Conservation (phyloP, 148 eudicot species). For the Linanthus parryae region DNA sequence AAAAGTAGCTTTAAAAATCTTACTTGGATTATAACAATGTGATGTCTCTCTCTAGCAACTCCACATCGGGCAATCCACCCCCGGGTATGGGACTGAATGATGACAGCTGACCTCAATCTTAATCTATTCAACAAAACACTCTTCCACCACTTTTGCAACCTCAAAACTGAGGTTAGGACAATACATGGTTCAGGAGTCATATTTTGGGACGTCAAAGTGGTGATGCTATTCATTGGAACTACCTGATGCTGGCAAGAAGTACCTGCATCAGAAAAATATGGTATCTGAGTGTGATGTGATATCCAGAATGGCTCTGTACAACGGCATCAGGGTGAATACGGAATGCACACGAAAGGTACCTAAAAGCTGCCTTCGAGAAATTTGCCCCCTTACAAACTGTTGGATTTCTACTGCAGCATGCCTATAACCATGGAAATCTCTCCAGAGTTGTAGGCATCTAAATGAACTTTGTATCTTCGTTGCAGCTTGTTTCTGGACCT, state of each 20-base stretch:
- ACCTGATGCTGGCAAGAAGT: conserved; percentile 27
- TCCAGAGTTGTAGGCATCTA: conserved; percentile 22
- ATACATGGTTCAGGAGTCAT: too few relatives aligned
- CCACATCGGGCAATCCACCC: conserved; percentile 42
- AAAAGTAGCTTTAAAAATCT: too few relatives aligned
- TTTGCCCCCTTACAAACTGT: conserved; percentile 52
- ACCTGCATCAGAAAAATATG: conserved; percentile 32
- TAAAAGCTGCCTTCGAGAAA: conserved; percentile 49
- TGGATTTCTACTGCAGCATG: conserved; percentile 68
- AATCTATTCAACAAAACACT: conserved; percentile 18
- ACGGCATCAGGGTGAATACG: background rate
- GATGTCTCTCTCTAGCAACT: conserved; percentile 24
- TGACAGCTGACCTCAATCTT: conserved; percentile 34
- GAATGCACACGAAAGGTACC: conserved; percentile 28
- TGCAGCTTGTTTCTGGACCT: conserved; percentile 44
- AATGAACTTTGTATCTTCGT: conserved; percentile 49
- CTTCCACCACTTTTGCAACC: conserved; percentile 87
- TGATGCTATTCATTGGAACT: too few relatives aligned
- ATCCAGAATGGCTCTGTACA: too few relatives aligned
- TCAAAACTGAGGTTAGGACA: conserved; percentile 38
- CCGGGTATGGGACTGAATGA: conserved; percentile 65
- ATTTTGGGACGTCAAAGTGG: too few relatives aligned
- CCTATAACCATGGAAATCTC: conserved; percentile 25
- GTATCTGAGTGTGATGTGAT: background rate
- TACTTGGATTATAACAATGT: conserved; percentile 47